Base-by-base conservation (phyloP, 192 early-diverging fungal species). In the Mortierella antarctica region DNA sequence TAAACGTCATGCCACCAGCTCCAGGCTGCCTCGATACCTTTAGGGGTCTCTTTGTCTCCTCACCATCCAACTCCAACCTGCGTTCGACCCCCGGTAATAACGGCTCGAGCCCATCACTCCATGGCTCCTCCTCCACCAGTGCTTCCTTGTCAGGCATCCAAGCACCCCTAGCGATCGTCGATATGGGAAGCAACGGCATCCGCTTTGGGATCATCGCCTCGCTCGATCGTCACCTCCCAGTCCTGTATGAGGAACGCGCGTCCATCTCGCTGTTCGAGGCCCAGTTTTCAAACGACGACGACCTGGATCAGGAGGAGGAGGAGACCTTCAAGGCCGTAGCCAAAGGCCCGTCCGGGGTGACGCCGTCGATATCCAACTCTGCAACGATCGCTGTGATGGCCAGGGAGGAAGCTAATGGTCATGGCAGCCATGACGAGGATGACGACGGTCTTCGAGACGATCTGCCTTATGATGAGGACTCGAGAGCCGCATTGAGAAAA, bases 141-240 rank as follows among this genome's bases (percentile, higher is more conserved):
- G 7, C 15, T 4, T 62, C 51, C 54, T 72, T 59, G 0, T 62
- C 70, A 12, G 70, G 77, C 40, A 57, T 74, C 63, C 51, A 71
- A 6, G 69, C 82, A 0, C 65, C 86, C 12, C 65, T 87, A 2
- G 88, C 83, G 11, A 83, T 89, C 10, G 70, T 89, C 8, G 88
- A 89, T 55, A 89, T 89, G 83, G 88, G 88, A 41, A 87, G 86
- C 54, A 89, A 89, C 68, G 88, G 88, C 42, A 88, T 89, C 23
- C 80, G 88, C 41, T 89, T 89, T 41, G 85, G 85, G 10, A 86
- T 89, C 48, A 76, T 88, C n/a, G 75, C 70, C 12, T 80, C 83
- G 1, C 57, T 88, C 1, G 64, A 71, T 44, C 73, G 88, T 10
- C 84, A 88, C 48, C 65, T 89, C 2, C 87, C 86, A 10, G 87